phyloP scores from a whole-genome alignment of 75 land plant genomes.

The Azolla pinnata region DNA sequence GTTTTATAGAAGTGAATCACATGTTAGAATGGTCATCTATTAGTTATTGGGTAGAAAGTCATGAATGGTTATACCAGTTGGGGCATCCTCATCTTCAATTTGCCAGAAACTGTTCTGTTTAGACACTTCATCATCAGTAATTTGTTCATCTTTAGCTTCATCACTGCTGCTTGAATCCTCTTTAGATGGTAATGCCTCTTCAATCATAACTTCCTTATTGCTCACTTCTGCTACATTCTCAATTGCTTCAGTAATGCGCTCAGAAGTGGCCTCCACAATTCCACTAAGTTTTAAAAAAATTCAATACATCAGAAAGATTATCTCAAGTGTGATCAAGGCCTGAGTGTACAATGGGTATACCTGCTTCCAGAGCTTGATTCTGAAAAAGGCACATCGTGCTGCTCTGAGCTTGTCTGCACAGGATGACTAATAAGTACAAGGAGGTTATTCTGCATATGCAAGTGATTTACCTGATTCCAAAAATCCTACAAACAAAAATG shows the following conservation, averaged over 20 bases:
- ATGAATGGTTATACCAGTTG: no score
- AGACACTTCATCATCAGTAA: background rate
- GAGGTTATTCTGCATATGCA: background rate
- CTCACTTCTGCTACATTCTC: background rate
- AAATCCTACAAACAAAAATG: background rate
- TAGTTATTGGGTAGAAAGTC: no score
- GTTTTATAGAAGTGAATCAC: background rate
- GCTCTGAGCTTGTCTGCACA: background rate
- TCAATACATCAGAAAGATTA: background rate
- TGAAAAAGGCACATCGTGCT: background rate
- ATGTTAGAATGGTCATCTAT: background rate
- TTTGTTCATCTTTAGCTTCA: background rate
- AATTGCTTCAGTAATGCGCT: background rate
- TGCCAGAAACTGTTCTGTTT: background rate
- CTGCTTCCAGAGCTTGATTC: conserved; percentile 8
- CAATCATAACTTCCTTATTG: background rate
- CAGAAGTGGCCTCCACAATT: background rate
- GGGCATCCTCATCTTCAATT: conserved; percentile 1
- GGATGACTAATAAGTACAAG: background rate
- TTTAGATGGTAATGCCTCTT: background rate
- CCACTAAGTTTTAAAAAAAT: background rate
- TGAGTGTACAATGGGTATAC: background rate
- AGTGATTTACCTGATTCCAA: background rate
- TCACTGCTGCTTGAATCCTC: background rate
- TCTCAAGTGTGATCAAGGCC: background rate